Evolutionary conservation across 2,329 filamentous ascomycete species (phyloP).

Genomic region (Didymella sp.): DNA sequence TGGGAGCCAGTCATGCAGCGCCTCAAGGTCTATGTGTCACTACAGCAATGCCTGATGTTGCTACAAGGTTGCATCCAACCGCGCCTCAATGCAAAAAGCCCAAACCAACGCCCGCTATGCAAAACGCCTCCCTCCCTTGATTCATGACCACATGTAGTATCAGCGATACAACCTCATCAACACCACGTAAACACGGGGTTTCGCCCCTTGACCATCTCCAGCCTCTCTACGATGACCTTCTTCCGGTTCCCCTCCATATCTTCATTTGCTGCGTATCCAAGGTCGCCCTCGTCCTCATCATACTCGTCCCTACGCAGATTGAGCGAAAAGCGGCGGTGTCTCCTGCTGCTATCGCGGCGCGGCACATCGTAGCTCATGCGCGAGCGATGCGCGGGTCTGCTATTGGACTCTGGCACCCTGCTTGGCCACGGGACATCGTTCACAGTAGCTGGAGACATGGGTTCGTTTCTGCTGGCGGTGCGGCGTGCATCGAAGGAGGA

Average conservation of each 20-base stretch:
- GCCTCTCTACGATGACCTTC: constrained; percentile 94
- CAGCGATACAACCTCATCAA: constrained; percentile 52
- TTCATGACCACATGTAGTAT: constrained; percentile 8
- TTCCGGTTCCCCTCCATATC: constrained; percentile 90
- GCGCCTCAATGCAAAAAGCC: constrained; percentile 23
- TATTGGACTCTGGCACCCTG: constrained; percentile 20
- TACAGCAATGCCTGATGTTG: constrained; percentile 11
- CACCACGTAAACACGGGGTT: constrained; percentile 99
- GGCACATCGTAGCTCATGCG: constrained; percentile 54
- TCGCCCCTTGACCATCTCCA: constrained; percentile 93
- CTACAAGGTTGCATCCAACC: constrained; percentile 21
- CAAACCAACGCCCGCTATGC: constrained; percentile 19
- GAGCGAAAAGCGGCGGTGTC: constrained; percentile 54
- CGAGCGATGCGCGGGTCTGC: constrained; percentile 38
- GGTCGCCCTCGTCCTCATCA: constrained; percentile 80
- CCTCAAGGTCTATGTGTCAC: constrained; percentile 9
- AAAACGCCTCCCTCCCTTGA: constrained; percentile 9
- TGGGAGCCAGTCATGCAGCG: not conserved
- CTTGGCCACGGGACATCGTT: constrained; percentile 43
- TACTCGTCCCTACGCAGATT: constrained; percentile 48
- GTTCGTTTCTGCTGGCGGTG: constrained; percentile 22
- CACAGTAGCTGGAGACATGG: constrained; percentile 46
- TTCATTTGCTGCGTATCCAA: constrained; percentile 92
- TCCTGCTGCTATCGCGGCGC: constrained; percentile 41
- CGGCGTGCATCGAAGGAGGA: constrained; percentile 51